Base-by-base conservation (phyloP, 1,284 basidiomycete species). In the Austroboletus novae-zelandiae region DNA sequence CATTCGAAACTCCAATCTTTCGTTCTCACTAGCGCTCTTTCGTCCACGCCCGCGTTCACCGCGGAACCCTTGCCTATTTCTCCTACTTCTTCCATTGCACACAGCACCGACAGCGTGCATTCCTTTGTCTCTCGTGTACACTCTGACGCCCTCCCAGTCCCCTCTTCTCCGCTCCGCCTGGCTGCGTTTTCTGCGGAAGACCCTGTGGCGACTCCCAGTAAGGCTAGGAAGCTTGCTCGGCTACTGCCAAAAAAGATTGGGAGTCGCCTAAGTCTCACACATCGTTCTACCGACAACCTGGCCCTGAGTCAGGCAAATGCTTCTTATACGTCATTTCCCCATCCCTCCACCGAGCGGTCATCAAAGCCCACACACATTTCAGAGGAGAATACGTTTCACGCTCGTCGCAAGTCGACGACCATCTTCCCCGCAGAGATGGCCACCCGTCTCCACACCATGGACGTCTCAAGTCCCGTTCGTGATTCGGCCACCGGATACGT, bases 371-470 rank as follows among this genome's bases (percentile, higher is more conserved):
- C 59, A 43, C 60, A 52, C 48, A n/a, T 56, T 39, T 61, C 60
- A 36, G 65, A 68, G 47, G 62, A 64, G 56, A 68, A 69, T 53
- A 70, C 64, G 0, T 67, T 67, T 34, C 68, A 70, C 50, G 58
- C 65, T 10, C 65, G 68, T 48, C 67, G 68, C 50, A 67, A 67
- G 61, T 67, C 65, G 50, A 56, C 64, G 30, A 65, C 62, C 9
- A 55, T 67, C 52, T 67, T 69, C 41, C 67, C 65, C 1, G 54
- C 58, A 40, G 65, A 68, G 47, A 46, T 70, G 14, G 47, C 44
- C 43, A 47, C 65, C 34, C 67, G 61, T 45, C 50, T 66, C 37
- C 64, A 67, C 23, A 59, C 66, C 30, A 67, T 66, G 47, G 68
- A 66, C 18, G 65, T 66, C 32, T 69, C 56, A 1, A 55, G 27